Evolutionary conservation across 2,329 filamentous ascomycete species (phyloP), one percentile per base, ranked within the genome.

Genomic region (Microsporum audouinii): DNA sequence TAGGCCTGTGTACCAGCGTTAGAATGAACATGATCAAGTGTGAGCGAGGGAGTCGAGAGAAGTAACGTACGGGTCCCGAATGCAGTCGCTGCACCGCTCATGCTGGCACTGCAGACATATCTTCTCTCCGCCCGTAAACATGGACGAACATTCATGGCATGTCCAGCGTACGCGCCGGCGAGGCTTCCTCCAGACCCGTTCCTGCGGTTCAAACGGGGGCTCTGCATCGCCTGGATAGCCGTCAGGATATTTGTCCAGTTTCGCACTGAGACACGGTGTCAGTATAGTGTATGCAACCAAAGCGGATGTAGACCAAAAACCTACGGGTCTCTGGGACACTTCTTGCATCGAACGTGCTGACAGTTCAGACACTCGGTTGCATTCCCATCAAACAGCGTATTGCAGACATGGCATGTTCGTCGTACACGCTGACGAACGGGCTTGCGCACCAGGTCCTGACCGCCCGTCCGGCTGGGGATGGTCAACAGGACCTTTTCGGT

Each of bases 241-340:
- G 64, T 77, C 70, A 0, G 75, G 73, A 62, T 77, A 75, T 65
- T 77, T 78, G 41, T 75, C 60, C 3, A 70, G 67, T 62, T 77
- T 77, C 33, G 73, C 65, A 51, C 73, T 76, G 59, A 38, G 39
- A 58, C 12, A 5, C 4, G 27, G 8, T 55, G 12, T 55, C 23
- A 38, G 29, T 39, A 23, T 57, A 23, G 17, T 38, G 33, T 56
- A 56, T n/a, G 29, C 4, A 62, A 58, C 4, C 34, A 41, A 36
- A 17, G 29, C 14, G 10, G 29, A 23, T 23, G 17, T 23, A 23
- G 17, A 23, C 17, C 17, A 23, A 36, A 49, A 59, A 84, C 87
- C 72, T 82, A 90, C 81, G 89, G 89, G 68, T 90, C 85, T 67
- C 89, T 80, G 33, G 88, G 89, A 72, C 90, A 95, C 70, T 87